Percentiles rank a stretch among this genome's conserved stretches.
Conservation (phyloP, 2,329 filamentous ascomycete genomes). For the Sporothrix luriei region DNA sequence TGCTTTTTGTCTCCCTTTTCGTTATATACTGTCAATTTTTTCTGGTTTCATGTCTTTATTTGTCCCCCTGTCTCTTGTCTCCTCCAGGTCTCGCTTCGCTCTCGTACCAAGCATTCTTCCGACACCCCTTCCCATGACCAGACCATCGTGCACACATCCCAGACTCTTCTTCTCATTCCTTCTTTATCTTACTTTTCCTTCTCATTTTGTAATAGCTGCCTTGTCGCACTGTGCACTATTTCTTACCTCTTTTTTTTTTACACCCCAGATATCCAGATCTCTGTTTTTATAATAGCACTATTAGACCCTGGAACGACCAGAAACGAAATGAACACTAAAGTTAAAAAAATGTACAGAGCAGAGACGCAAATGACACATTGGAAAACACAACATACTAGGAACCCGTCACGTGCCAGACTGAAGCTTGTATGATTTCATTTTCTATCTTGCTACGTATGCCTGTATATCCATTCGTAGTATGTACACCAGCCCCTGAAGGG, state of each 20-base stretch:
- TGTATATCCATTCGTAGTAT: slow-evolving; percentile 16
- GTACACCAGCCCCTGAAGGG: neutral
- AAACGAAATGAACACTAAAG: slow-evolving; percentile 3
- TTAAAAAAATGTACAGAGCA: neutral
- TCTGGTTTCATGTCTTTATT: neutral
- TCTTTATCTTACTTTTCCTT: slow-evolving; percentile 13
- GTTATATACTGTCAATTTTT: slow-evolving; percentile 7
- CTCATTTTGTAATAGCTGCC: slow-evolving; percentile 28
- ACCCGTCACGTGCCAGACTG: neutral
- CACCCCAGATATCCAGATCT: slow-evolving; percentile 26
- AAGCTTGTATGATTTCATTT: neutral
- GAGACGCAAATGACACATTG: too few species aligned
- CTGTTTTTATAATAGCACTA: slow-evolving; percentile 24
- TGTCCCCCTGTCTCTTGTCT: neutral
- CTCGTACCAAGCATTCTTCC: neutral
- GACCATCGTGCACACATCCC: slow-evolving; percentile 14
- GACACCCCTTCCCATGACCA: neutral
- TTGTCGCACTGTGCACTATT: slow-evolving; percentile 20
- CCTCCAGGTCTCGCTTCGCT: neutral
- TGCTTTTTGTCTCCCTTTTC: neutral
- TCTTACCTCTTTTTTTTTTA: neutral
- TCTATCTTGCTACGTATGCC: neutral
- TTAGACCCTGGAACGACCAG: slow-evolving; percentile 25
- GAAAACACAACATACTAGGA: too few species aligned
- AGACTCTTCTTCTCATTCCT: neutral